Conservation (phyloP, 805 yeast species). For the Candida yuanshanica region DNA sequence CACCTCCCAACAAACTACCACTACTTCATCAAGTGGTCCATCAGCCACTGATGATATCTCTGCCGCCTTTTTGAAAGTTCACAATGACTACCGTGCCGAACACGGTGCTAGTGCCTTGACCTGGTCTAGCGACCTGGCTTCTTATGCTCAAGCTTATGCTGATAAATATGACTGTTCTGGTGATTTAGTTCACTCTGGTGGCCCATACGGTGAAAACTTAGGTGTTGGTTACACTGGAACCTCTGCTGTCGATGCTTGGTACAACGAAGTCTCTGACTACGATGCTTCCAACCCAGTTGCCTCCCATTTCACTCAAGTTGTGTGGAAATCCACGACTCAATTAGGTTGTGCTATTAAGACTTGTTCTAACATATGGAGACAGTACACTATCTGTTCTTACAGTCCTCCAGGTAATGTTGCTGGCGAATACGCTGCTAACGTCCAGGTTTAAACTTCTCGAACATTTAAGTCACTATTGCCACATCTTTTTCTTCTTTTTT, state of each 20-base stretch:
- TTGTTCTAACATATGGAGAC: conserved; percentile 51
- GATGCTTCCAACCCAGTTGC: conserved; percentile 49
- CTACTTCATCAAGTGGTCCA: conserved; percentile 18
- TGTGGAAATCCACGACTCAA: conserved; percentile 65
- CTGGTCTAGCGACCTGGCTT: conserved; percentile 44
- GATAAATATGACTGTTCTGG: conserved; percentile 56
- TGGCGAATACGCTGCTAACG: conserved; percentile 42
- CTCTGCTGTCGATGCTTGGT: conserved; percentile 70
- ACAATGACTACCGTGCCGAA: conserved; percentile 44
- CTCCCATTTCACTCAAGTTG: conserved; percentile 82
- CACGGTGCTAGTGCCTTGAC: conserved; percentile 40
- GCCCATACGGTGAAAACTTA: conserved; percentile 75
- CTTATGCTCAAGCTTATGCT: conserved; percentile 49
- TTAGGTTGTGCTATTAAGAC: conserved; percentile 72
- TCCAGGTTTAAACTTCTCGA: conserved; percentile 18
- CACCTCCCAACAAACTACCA: conserved; percentile 14
- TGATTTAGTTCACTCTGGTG: conserved; percentile 58
- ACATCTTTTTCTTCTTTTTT: conserved; percentile 1
- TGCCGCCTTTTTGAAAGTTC: conserved; percentile 38
- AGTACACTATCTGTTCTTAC: conserved; percentile 72
- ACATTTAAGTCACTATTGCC: conserved; percentile 8
- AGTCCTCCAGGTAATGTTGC: conserved; percentile 66
- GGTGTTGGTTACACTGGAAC: conserved; percentile 62
- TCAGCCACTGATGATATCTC: conserved; percentile 29
- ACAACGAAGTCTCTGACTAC: conserved; percentile 55